Evolutionary conservation across 2,329 filamentous ascomycete genomes (phyloP).

Genomic region (Xylariaceae sp.): DNA sequence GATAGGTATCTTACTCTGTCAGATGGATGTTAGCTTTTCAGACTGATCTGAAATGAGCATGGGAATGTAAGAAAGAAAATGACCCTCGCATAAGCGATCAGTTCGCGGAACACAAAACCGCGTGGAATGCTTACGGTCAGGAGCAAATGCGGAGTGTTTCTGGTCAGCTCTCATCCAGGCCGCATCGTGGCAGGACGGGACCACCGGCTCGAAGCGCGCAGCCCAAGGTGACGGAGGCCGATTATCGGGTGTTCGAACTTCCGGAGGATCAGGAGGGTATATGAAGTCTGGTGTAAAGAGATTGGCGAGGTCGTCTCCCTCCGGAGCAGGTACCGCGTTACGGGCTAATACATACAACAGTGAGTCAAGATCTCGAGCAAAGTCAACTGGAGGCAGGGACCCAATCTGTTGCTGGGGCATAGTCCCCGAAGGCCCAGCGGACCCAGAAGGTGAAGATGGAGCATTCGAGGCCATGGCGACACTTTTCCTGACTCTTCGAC

Average conservation of each 20-base stretch:
- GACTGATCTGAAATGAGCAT: neutral
- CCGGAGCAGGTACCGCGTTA: too few species aligned
- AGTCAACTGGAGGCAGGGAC: too few species aligned
- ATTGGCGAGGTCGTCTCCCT: too few species aligned
- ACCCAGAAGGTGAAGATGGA: too few species aligned
- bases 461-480: neutral
- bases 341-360: too few species aligned
- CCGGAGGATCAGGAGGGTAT: neutral
- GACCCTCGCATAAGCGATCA: neutral
- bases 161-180: neutral
- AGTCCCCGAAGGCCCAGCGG: too few species aligned
- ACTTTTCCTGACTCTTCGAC: neutral
- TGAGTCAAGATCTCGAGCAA: too few species aligned
- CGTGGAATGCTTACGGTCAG: slow-evolving; percentile 10
- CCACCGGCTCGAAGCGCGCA: slow-evolving; percentile 1
- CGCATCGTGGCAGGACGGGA: neutral
- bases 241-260: neutral
- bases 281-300: neutral
- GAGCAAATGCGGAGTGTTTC: slow-evolving; percentile 10
- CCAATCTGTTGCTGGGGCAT: too few species aligned
- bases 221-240: slow-evolving; percentile 14
- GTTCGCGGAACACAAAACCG: neutral
- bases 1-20: slow-evolving; percentile 8
- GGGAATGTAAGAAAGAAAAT: neutral
- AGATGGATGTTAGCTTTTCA: neutral